A percentile compares a stretch with the other conserved stretches of the same genome.
Conservation (phyloP, 139 green algal species). For the Chlorella sorokiniana region DNA sequence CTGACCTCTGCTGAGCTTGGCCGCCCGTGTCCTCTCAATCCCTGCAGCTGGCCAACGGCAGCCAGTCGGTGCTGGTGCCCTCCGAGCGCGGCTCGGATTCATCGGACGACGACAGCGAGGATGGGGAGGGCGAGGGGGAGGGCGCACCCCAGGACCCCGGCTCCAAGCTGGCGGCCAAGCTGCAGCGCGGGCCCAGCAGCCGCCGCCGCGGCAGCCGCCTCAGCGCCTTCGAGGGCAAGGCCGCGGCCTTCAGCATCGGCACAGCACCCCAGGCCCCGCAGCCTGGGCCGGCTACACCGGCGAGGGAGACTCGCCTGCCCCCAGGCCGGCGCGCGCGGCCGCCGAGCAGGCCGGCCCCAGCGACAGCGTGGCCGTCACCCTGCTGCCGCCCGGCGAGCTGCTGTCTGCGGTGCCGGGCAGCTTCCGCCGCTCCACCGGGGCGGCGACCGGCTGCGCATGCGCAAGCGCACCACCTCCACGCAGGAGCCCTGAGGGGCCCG, state of each 20-base stretch:
- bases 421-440: neutral
- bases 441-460: neutral
- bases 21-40: neutral
- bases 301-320: neutral
- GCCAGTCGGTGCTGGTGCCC: neutral
- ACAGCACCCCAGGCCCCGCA: neutral
- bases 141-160: neutral
- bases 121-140: neutral
- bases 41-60: neutral
- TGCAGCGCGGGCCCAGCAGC: neutral
- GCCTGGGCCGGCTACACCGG: neutral
- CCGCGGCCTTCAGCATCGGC: neutral
- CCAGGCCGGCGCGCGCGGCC: neutral
- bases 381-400: neutral
- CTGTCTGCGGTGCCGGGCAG: neutral
- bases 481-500: slow-evolving; percentile 4
- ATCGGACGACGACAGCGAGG: neutral
- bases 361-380: neutral
- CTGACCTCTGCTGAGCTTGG: neutral
- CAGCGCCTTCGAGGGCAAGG: neutral
- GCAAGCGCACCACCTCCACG: slow-evolving; percentile 15
- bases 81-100: neutral
- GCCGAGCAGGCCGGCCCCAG: neutral
- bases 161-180: neutral
- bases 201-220: neutral